phyloP scores from a whole-genome alignment of 345 rosid genomes.

The Melastoma malabathricum region DNA sequence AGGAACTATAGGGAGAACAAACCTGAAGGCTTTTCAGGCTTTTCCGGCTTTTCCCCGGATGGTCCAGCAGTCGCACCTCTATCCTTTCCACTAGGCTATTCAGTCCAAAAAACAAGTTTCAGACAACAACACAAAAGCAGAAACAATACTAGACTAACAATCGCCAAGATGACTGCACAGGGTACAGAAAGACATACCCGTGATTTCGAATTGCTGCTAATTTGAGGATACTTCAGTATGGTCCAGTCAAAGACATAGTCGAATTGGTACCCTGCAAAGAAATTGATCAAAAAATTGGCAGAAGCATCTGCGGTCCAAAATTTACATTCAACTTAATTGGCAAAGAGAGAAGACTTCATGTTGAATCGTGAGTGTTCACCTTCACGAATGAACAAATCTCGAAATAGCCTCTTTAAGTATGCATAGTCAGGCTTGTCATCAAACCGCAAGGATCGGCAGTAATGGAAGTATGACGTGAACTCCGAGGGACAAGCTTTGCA shows the following conservation, averaged over 20 bases:
- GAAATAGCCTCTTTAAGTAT: slow-evolving; percentile 73
- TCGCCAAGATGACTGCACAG: not conserved
- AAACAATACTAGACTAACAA: no score
- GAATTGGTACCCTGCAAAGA: slow-evolving; percentile 35
- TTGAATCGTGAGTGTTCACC: no score
- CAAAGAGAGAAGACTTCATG: no score
- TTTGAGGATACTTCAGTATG: slow-evolving; percentile 42
- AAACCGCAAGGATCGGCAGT: slow-evolving; percentile 84
- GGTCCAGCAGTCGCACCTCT: slow-evolving; percentile 26
- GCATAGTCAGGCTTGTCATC: slow-evolving; percentile 93
- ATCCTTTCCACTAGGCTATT: not conserved
- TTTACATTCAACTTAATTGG: no score
- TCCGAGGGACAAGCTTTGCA: slow-evolving; percentile 80
- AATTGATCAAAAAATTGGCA: not conserved
- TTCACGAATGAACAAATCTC: slow-evolving; percentile 25
- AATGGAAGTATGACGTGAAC: slow-evolving; percentile 83
- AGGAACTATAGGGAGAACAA: slow-evolving; percentile 1
- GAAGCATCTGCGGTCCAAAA: no score
- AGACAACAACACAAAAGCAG: no score
- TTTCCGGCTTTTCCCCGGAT: slow-evolving; percentile 38
- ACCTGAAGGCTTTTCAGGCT: slow-evolving; percentile 27
- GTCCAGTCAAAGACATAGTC: slow-evolving; percentile 55
- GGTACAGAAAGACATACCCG: slow-evolving; percentile 20
- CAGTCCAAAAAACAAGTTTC: no score
- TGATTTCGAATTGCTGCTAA: slow-evolving; percentile 24